Conservation (phyloP, 1,284 basidiomycete genomes). For the Cryptococcus hybrid region DNA sequence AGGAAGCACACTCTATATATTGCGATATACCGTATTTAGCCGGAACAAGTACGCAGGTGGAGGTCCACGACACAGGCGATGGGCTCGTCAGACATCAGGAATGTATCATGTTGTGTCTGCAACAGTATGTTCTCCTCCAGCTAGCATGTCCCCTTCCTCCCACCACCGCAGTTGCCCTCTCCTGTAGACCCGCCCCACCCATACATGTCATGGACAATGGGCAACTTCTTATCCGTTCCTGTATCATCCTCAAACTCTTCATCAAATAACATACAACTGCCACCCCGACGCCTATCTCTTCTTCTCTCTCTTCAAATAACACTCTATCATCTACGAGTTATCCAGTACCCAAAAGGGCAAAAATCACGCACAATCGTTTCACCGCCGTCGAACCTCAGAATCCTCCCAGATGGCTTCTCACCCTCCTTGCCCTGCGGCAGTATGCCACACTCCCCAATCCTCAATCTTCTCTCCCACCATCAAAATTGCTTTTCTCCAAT, state of each 20-base stretch:
- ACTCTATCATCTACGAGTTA: neutral
- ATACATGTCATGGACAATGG: slow-evolving; percentile 3
- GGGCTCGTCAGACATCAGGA: too few species aligned
- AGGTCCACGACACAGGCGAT: too few species aligned
- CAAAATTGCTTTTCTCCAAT: slow-evolving; percentile 63
- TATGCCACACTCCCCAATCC: slow-evolving; percentile 62
- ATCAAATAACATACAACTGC: neutral
- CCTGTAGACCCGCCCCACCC: neutral
- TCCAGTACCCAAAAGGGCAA: neutral
- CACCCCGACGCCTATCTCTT: neutral
- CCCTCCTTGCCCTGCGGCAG: slow-evolving; percentile 56
- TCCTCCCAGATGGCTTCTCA: slow-evolving; percentile 1
- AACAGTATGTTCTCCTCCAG: too few species aligned
- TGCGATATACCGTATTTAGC: too few species aligned
- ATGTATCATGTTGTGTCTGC: too few species aligned
- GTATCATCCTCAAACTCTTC: neutral
- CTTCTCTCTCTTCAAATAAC: neutral
- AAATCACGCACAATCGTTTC: neutral
- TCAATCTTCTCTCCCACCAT: slow-evolving; percentile 56
- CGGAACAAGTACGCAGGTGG: too few species aligned
- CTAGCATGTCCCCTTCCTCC: too few species aligned
- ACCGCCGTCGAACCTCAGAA: neutral
- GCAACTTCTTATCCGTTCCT: slow-evolving; percentile 7
- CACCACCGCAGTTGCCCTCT: too few species aligned
- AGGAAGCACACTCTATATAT: too few species aligned